Evolutionary conservation across 163 green algal genomes (phyloP).

Genomic region (Scenedesmus sp.): DNA sequence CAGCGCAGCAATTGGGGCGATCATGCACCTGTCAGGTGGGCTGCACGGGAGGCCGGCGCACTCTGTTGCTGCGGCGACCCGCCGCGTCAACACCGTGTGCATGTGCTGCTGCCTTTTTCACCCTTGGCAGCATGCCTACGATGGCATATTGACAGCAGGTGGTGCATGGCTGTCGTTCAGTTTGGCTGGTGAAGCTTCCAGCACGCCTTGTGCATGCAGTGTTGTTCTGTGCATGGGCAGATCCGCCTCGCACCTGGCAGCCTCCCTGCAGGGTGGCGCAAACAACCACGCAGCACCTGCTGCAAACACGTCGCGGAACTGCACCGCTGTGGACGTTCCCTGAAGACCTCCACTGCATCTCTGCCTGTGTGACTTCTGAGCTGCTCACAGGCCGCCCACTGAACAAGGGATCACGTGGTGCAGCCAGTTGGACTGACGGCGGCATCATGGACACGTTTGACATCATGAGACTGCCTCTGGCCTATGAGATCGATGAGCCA

Average conservation of each 20-base stretch:
- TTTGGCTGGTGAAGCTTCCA: too few species aligned
- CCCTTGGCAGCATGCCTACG: too few species aligned
- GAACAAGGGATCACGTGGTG: neutral
- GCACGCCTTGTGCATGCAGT: neutral
- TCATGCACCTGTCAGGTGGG: conserved; percentile 38
- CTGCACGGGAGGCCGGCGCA: neutral
- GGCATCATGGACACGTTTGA: conserved; percentile 49
- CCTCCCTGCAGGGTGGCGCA: too few species aligned
- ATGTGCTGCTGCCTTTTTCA: too few species aligned
- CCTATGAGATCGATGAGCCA: conserved; percentile 30
- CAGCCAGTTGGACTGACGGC: neutral
- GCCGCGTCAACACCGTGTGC: too few species aligned
- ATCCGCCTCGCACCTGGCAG: too few species aligned
- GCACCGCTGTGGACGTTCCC: too few species aligned
- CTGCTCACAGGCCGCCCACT: conserved; percentile 26
- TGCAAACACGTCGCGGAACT: too few species aligned
- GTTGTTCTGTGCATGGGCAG: too few species aligned
- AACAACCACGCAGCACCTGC: too few species aligned
- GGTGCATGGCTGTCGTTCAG: too few species aligned
- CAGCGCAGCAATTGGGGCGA: conserved; percentile 39
- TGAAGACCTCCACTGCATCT: neutral
- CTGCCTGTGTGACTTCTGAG: neutral
- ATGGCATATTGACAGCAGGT: too few species aligned
- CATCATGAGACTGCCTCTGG: conserved; percentile 51
- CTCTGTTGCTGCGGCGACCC: neutral